Evolutionary conservation across 305 asterid genomes (phyloP).

Genomic region (Fraxinus xanthoxyloides): DNA sequence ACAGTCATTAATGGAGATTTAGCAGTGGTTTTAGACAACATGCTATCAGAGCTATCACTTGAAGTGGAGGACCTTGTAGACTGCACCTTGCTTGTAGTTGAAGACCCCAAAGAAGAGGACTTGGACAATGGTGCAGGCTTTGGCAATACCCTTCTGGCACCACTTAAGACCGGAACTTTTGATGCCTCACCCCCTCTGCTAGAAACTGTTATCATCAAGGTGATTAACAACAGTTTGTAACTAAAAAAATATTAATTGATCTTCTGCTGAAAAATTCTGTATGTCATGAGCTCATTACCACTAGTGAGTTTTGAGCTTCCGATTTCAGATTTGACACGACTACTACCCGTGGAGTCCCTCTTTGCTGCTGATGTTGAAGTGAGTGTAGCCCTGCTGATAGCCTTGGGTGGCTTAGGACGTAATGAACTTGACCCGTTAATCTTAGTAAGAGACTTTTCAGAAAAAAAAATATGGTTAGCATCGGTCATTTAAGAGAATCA

Average conservation of each 20-base stretch:
- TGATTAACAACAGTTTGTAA: slow-evolving; percentile 10
- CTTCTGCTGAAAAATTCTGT: background rate
- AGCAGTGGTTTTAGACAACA: slow-evolving; percentile 41
- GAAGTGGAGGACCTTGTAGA: slow-evolving; percentile 54
- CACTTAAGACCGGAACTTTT: slow-evolving; percentile 43
- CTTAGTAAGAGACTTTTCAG: slow-evolving; percentile 43
- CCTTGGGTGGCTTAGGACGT: slow-evolving; percentile 52
- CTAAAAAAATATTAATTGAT: background rate
- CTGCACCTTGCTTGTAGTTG: slow-evolving; percentile 42
- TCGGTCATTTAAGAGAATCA: slow-evolving; percentile 20
- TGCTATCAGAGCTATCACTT: slow-evolving; percentile 53
- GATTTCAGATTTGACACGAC: slow-evolving; percentile 49
- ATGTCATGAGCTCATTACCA: slow-evolving; percentile 20
- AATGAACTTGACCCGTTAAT: slow-evolving; percentile 29
- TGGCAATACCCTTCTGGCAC: slow-evolving; percentile 54
- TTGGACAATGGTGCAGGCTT: slow-evolving; percentile 48
- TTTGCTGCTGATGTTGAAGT: slow-evolving; percentile 43
- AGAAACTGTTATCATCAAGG: slow-evolving; percentile 37
- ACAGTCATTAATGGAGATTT: slow-evolving; percentile 44
- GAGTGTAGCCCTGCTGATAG: slow-evolving; percentile 34
- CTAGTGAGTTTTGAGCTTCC: slow-evolving; percentile 47
- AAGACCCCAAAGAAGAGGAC: slow-evolving; percentile 47
- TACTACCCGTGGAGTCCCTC: slow-evolving; percentile 48
- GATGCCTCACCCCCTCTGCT: slow-evolving; percentile 51
- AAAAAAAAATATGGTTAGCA: slow-evolving; percentile 14